Evolutionary conservation across 805 yeast species (phyloP).

Genomic region (Wickerhamiella vanderwaltii): DNA sequence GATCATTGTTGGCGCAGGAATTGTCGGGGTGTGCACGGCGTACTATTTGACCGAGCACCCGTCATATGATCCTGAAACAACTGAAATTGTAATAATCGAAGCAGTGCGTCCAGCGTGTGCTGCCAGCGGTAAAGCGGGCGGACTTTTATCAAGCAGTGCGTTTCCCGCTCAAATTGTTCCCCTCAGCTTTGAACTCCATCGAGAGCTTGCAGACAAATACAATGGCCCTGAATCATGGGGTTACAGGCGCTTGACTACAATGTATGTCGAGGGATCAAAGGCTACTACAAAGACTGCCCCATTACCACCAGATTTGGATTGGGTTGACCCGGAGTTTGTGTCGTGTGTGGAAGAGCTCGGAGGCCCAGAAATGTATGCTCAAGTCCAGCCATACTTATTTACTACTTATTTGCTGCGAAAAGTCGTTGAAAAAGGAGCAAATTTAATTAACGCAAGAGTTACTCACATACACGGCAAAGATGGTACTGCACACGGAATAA

Average conservation of each 20-base stretch:
- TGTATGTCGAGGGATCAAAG: constrained; percentile 59
- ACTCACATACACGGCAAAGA: constrained; percentile 40
- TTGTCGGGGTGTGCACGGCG: constrained; percentile 91
- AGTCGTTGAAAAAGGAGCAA: constrained; percentile 72
- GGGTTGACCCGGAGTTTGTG: constrained; percentile 60
- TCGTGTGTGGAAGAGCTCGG: constrained; percentile 71
- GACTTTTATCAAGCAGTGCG: constrained; percentile 88
- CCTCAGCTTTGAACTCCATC: constrained; percentile 73
- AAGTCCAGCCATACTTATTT: constrained; percentile 90
- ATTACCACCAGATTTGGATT: constrained; percentile 46
- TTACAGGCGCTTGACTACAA: constrained; percentile 75
- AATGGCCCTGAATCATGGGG: constrained; percentile 90
- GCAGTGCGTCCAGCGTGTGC: constrained; percentile 93
- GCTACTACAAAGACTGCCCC: constrained; percentile 3
- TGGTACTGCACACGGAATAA: constrained; percentile 25
- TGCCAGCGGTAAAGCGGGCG: constrained; percentile 97
- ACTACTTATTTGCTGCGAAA: constrained; percentile 72
- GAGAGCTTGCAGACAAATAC: constrained; percentile 62
- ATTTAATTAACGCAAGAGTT: constrained; percentile 74
- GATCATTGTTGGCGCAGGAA: constrained; percentile 53
- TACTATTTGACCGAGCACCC: constrained; percentile 79
- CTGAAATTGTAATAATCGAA: constrained; percentile 77
- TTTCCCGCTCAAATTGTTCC: constrained; percentile 93
- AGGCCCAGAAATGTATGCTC: constrained; percentile 80
- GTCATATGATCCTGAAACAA: constrained; percentile 52